Percentiles rank a stretch among this genome's conserved stretches.
Conservation (phyloP, 352 stramenopile genomes). For the Pythium monospermum region DNA sequence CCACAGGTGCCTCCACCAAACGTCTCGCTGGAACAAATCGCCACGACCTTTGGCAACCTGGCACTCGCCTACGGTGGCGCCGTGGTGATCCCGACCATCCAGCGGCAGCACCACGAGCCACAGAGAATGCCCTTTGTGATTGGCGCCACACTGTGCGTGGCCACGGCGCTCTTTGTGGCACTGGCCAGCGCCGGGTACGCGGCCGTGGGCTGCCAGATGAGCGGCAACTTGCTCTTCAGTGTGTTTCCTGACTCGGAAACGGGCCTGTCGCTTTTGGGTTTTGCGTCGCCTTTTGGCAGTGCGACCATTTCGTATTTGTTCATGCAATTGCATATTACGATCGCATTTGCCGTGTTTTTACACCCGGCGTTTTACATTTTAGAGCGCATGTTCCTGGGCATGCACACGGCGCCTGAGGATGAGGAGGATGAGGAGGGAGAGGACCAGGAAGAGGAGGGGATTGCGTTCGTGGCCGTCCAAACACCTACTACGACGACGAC, state of each 20-base stretch:
- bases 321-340: conserved; percentile 52
- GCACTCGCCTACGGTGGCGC: conserved; percentile 56
- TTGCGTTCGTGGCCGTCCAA: conserved; percentile 1
- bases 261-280: conserved; percentile 27
- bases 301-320: conserved; percentile 32
- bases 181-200: conserved; percentile 44
- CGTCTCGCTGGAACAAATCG: conserved; percentile 46
- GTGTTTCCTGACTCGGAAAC: conserved; percentile 39
- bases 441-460: no score
- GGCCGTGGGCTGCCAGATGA: conserved; percentile 58
- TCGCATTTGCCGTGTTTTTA: conserved; percentile 55
- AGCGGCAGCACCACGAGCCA: conserved; percentile 56
- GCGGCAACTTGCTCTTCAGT: conserved; percentile 60
- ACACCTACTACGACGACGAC: no score
- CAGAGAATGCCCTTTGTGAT: conserved; percentile 60
- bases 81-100: conserved; percentile 58
- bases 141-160: conserved; percentile 40
- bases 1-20: conserved; percentile 36
- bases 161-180: conserved; percentile 47
- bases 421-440: no score
- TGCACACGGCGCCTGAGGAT: conserved; percentile 32
- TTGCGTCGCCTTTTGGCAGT: conserved; percentile 23
- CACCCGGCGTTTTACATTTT: conserved; percentile 52
- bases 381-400: conserved; percentile 39
- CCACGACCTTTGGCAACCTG: conserved; percentile 55